These are phyloP conservation scores for Cyathus striatus DNA, from an alignment of 768 basidiomycete species.

Conservation along the genomic window DNA sequence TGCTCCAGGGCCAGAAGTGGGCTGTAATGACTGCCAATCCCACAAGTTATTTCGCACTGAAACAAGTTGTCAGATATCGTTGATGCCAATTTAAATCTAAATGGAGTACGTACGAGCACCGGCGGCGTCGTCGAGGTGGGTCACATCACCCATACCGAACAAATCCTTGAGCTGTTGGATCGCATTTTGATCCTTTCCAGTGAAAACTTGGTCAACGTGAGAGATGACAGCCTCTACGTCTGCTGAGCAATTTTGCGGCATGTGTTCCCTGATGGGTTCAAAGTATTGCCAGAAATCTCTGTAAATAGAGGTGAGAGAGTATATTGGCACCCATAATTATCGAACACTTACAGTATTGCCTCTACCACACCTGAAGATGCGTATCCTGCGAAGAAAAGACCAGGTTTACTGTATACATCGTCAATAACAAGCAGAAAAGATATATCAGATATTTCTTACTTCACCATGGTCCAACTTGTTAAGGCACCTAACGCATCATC, in stretches of 20 bases:
- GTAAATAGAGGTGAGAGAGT: background rate
- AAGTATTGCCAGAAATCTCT: constrained; percentile 70
- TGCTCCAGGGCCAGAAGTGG: constrained; percentile 37
- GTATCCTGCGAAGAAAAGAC: constrained; percentile 62
- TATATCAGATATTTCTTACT: constrained; percentile 30
- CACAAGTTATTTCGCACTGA: constrained; percentile 54
- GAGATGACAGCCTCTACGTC: constrained; percentile 62
- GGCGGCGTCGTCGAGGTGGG: constrained; percentile 65
- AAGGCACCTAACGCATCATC: constrained; percentile 26
- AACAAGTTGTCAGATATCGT: constrained; percentile 20
- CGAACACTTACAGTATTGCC: constrained; percentile 39
- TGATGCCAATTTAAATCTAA: constrained; percentile 26
- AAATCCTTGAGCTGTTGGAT: constrained; percentile 50
- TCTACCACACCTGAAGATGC: constrained; percentile 64
- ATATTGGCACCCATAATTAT: background rate
- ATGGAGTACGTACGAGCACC: constrained; percentile 37
- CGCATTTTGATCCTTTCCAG: constrained; percentile 33
- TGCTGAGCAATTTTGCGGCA: constrained; percentile 70
- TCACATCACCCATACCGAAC: constrained; percentile 53
- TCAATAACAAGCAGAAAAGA: background rate
- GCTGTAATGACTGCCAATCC: constrained; percentile 66
- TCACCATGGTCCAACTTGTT: constrained; percentile 65
- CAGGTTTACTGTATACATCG: constrained; percentile 41
- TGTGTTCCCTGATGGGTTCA: constrained; percentile 62
- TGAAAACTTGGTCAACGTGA: constrained; percentile 56